Evolutionary conservation across 306 rosid genomes (phyloP), one percentile per base, ranked within the genome.

Genomic region (Sicyos edulis): DNA sequence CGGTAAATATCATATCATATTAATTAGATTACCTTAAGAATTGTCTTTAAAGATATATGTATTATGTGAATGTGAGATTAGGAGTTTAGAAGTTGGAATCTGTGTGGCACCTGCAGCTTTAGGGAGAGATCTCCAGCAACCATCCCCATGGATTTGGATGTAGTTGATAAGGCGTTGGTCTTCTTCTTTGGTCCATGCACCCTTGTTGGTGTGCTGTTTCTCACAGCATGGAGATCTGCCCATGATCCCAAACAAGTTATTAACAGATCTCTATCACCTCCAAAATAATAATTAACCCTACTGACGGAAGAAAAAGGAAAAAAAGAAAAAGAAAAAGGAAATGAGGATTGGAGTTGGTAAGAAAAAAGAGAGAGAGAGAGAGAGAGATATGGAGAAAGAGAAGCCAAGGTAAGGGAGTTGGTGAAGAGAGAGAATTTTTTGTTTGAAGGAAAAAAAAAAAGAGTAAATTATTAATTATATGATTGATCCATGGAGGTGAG

Each of bases 121-220:
- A 3, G 71, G 71, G 71, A 66, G 71, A 66, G 71, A 66, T 44
- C 71, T 44, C 71, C 71, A 66, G 4, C 71, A 44, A 22, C 71
- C 71, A 11, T 66, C 71, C 37, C 71, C 71, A 6, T 66, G 71
- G 37, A 66, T 20, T 66, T 42, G 26, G 54, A 66, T 66, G 54
- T 66, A 66, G 19, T 66, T 20, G 11, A 66, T 19, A 22, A 66
- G 71, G 32, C 71, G 71, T 20, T 44, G 34, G 54, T 66, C 71
- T 66, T 66, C 71, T 11, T 66, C 71, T 21, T 66, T 66, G 34
- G 54, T 66, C 71, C 71, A 66, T 20, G 71, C 71, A 7, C 71
- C 71, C 3, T 66, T 66, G 71, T 66, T 66, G 34, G 71, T 66
- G 52, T 66, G 71, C 10, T 66, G 17, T 12, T 66, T 66, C 54